Evolutionary conservation across 1,284 basidiomycete species (phyloP), one percentile per base, ranked within the genome.

Genomic region (Pyrrhoderma lamaoense): DNA sequence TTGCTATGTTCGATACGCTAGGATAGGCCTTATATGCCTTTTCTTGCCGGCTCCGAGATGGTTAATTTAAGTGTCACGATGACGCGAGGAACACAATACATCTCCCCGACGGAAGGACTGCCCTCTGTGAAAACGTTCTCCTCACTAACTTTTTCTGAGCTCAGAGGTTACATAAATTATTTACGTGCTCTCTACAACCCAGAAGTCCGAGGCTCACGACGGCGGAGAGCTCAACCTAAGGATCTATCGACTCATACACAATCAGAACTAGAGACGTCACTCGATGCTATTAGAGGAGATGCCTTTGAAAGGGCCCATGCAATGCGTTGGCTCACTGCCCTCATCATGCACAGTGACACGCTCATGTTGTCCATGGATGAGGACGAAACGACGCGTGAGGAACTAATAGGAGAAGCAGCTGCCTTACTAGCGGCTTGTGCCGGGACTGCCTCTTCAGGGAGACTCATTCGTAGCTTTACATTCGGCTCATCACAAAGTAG

Each of bases 251-350:
- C 23, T 34, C 14, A 1, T n/a, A 27, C 27, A 31, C 27, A 31
- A 3, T 47, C 4, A 11, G 27, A 31, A 5, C 11, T 31, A 11
- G 42, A 37, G 16, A 14, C 7, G 13, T 16, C 27, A 36, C 53
- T 55, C 25, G 61, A 61, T 11, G 49, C 49, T 0, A 56, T 72
- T 19, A 67, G 69, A 36, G 60, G 66, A 0, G 87, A 89, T 61
- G 58, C 69, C 0, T 89, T 85, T 62, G 88, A 90, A 63, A 74
- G 82, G 8, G 64, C 75, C 0, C 81, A 84, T 57, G 72, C 82
- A 0, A 72, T 87, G 11, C 75, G 75, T 52, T 91, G 87, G 87
- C 71, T 91, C 18, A 83, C 77, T 1, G 65, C 74, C 1, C 71
- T 89, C 42, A 66, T 89, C 21, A 60, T 64, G 8, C 63, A 63